These are phyloP conservation scores for Botrytis tulipae DNA, from an alignment of 2,329 filamentous ascomycete species.

Conservation along the genomic window DNA sequence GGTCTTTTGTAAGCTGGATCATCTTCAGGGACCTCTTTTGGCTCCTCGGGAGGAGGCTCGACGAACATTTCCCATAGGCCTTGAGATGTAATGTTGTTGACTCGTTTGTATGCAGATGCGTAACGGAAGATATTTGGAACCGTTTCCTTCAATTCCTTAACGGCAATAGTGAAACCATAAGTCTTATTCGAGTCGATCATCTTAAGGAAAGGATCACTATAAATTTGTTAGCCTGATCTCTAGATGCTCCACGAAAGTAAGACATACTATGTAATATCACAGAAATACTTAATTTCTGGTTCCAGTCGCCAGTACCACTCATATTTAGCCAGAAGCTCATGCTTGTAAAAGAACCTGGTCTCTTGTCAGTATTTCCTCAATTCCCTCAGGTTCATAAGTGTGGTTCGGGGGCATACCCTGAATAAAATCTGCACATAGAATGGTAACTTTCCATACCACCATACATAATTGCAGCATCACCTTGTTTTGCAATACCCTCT, in stretches of 20 bases:
- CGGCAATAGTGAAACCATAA: constrained; percentile 97
- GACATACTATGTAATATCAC: constrained; percentile 93
- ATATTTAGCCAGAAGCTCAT: constrained; percentile 90
- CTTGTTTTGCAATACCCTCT: constrained; percentile 95
- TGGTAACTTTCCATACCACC: constrained; percentile 98
- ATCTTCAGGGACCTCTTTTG: constrained; percentile 56
- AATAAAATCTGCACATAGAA: constrained; percentile 99
- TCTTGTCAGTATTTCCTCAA: constrained; percentile 25
- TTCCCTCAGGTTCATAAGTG: background rate
- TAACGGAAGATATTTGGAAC: constrained; percentile 99
- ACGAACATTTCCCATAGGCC: constrained; percentile 99
- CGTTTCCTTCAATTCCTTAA: constrained; percentile 96
- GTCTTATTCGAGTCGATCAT: constrained; percentile 97
- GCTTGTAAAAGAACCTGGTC: constrained; percentile 88
- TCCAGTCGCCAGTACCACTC: constrained; percentile 99
- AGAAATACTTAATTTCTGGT: constrained; percentile 99
- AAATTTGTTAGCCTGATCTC: constrained; percentile 4
- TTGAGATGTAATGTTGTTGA: constrained; percentile 85
- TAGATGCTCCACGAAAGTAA: background rate
- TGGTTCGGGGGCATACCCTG: constrained; percentile 61
- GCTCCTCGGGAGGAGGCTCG: constrained; percentile 66
- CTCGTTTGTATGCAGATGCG: constrained; percentile 94
- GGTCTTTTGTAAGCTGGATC: constrained; percentile 54
- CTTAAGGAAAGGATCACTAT: constrained; percentile 86
- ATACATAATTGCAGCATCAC: constrained; percentile 98